Base-by-base conservation (phyloP, 2,329 filamentous ascomycete species). In the Talaromyces sp. region DNA sequence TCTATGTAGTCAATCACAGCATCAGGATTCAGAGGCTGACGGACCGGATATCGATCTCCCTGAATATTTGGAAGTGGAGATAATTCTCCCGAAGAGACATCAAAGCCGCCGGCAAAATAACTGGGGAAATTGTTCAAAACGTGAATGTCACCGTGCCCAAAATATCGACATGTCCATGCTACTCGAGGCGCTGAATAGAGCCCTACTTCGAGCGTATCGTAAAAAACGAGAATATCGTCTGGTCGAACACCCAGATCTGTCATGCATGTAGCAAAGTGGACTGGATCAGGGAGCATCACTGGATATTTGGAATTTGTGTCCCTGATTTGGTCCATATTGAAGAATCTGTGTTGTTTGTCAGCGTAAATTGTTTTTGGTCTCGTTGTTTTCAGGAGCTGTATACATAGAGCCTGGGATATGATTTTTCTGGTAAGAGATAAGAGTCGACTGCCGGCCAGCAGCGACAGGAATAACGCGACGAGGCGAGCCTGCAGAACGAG, bases 61-160 rank as follows among this genome's bases (percentile, higher is more conserved):
- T 19, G 30, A 3, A 30, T 17, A n/a, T 53, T 53, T 2, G 49
- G 8, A 30, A 53, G 25, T 7, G 9, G 25, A 19, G 4, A 65
- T 10, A 17, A 64, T n/a, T 64, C 44, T 7, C 65, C 66, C 2
- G 39, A 52, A 1, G 57, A 39, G 15, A 71, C 55, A 6, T 69
- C 67, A 33, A 62, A 68, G 2, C 67, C 65, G 39, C 60, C n/a
- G 0, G 61, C 32, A 2, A 68, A 60, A 28, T 72, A 73, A 1
- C 39, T 47, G 1, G 67, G 65, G n/a, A 73, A 71, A 30, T 68
- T 73, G 15, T 73, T 72, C 62, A 73, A 32, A 4, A 73, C 69
- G 22, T 72, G 66, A 13, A 72, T 70, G 5, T 58, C 55, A 3
- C 36, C 15, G 53, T 72, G 71, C 0, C 71, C 69, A 27, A 72